Percentiles rank a stretch among this genome's conserved stretches.
Conservation (phyloP, 1,284 basidiomycete species). For the Trametes versicolor region DNA sequence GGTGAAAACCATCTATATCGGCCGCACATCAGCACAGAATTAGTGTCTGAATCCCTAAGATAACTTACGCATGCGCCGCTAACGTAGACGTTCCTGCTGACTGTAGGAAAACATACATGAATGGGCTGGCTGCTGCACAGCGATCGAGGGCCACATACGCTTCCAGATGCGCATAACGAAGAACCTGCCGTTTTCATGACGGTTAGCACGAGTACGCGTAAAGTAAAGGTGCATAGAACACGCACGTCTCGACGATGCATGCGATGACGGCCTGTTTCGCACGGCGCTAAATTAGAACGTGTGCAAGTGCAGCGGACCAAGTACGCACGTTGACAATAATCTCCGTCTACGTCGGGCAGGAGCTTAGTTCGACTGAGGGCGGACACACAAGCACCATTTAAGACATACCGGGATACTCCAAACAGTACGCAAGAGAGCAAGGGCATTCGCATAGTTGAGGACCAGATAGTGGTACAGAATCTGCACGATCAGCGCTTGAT, state of each 20-base stretch:
- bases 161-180: constrained; percentile 21
- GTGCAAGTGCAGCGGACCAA: background rate
- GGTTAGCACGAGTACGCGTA: background rate
- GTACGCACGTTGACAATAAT: constrained; percentile 15
- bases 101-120: background rate
- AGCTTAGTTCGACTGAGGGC: background rate
- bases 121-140: background rate
- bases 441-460: constrained; percentile 10
- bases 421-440: constrained; percentile 1
- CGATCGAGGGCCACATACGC: constrained; percentile 4
- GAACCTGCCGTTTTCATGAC: constrained; percentile 2
- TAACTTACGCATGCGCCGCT: constrained; percentile 8
- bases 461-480: constrained; percentile 19
- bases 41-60: no score
- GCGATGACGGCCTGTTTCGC: constrained; percentile 9
- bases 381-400: no score
- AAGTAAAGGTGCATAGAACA: background rate
- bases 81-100: constrained; percentile 8
- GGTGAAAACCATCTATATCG: constrained; percentile 9
- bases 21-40: background rate
- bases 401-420: constrained; percentile 11
- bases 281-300: background rate
- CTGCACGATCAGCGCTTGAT: constrained; percentile 12
- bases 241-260: constrained; percentile 10
- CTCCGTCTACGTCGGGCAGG: background rate